Evolutionary conservation across 768 basidiomycete species (phyloP), one percentile per base, ranked within the genome.

Genomic region (Agrocybe pediades): DNA sequence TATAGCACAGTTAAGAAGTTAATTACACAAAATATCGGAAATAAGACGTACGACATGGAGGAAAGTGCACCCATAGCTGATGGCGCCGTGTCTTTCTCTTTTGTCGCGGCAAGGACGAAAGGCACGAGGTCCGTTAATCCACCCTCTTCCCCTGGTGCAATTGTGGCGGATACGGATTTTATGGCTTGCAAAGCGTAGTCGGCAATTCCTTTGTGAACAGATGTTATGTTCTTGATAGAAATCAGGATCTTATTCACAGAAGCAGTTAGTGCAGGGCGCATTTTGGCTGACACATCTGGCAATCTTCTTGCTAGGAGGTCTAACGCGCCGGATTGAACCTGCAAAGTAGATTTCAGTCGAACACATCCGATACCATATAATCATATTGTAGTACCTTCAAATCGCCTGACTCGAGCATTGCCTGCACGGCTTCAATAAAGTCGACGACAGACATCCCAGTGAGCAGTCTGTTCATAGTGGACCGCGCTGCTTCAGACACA

Each of bases 261-360:
- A 23, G 76, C 60, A 21, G 77, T 75, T 26, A 82, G 71, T 24
- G 75, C 76, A 29, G 71, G 68, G 11, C 95, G 85, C 42, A 81
- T 71, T 19, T 76, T 73, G 8, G 78, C 71, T 4, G 84, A 72
- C 48, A 96, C 76, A 6, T 79, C 73, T 0, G 82, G 77, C 0
- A 96, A 70, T 29, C 91, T 84, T 36, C 84, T 81, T 2, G 80
- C 74, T 13, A 97, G 68, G 8, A 95, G 75, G 27, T 82, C 81
- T 25, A 97, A 77, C 9, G 88, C 89, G 50, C 85, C 88, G 8
- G 71, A 61, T 66, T 87, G 81, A 23, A 86, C 73, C 89, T 91
- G 30, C 9, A 23, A 11, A 59, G 16, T 30, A 61, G 48, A 44
- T 41, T 17, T 17, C 21, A n/a, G n/a, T n/a, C n/a, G n/a, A n/a